Evolutionary conservation across 1,139 yeast genomes (phyloP).

Genomic region (Scheffersomyces illinoinensis): DNA sequence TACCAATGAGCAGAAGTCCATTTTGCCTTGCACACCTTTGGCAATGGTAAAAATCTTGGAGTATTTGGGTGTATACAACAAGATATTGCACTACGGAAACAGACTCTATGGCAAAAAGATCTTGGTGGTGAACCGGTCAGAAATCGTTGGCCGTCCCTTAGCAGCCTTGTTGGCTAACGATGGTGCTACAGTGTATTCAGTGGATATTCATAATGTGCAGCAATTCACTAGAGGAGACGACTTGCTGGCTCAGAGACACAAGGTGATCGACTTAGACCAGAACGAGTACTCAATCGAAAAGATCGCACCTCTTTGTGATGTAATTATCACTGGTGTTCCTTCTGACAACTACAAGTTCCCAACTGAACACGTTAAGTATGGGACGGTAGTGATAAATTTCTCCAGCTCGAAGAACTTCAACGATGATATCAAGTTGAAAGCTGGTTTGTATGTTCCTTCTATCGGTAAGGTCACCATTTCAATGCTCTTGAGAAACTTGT

Average conservation of each 20-base stretch:
- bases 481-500: slow-evolving; percentile 84
- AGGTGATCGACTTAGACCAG: slow-evolving; percentile 66
- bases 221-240: slow-evolving; percentile 94
- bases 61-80: slow-evolving; percentile 83
- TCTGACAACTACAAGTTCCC: slow-evolving; percentile 82
- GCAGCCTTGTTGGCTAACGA: slow-evolving; percentile 96
- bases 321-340: slow-evolving; percentile 95
- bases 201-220: slow-evolving; percentile 84
- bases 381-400: slow-evolving; percentile 89
- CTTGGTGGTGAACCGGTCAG: slow-evolving; percentile 88
- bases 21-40: slow-evolving; percentile 93
- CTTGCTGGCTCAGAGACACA: slow-evolving; percentile 76
- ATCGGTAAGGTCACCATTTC: slow-evolving; percentile 96
- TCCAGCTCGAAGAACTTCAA: slow-evolving; percentile 86
- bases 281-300: slow-evolving; percentile 51
- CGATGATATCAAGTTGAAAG: slow-evolving; percentile 75
- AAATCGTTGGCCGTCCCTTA: slow-evolving; percentile 94
- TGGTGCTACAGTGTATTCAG: slow-evolving; percentile 94
- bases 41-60: slow-evolving; percentile 94
- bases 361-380: slow-evolving; percentile 72
- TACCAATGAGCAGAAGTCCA: slow-evolving; percentile 70
- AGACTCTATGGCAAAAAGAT: slow-evolving; percentile 90
- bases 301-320: slow-evolving; percentile 78
- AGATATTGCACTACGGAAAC: slow-evolving; percentile 81
- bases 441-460: slow-evolving; percentile 90